These are phyloP conservation scores for Paramyrothecium roridum DNA, from an alignment of 2,329 filamentous ascomycete genomes.

Conservation along the genomic window DNA sequence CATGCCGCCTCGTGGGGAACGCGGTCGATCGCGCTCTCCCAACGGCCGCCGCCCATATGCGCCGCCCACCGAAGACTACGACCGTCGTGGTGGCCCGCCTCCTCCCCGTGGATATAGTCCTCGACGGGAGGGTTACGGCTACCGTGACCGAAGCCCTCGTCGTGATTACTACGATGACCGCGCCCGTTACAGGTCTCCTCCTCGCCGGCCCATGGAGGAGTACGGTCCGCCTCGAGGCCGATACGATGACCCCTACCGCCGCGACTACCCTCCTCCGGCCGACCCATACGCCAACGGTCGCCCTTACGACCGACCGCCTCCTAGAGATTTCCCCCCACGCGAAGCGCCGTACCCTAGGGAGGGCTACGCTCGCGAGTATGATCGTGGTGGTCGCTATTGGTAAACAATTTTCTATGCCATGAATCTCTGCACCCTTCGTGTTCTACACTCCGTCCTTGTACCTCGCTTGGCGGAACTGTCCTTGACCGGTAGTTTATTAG, in stretches of 20 bases:
- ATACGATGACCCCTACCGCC: conserved; percentile 75
- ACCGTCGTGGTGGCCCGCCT: conserved; percentile 68
- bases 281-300: conserved; percentile 60
- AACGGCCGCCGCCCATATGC: conserved; percentile 58
- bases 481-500: conserved; percentile 31
- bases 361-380: conserved; percentile 45
- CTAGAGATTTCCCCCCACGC: conserved; percentile 48
- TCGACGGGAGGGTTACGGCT: conserved; percentile 67
- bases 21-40: conserved; percentile 77
- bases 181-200: conserved; percentile 76
- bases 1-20: conserved; percentile 59
- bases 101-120: conserved; percentile 76
- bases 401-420: conserved; percentile 28
- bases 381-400: conserved; percentile 49
- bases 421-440: not conserved
- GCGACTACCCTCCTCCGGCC: conserved; percentile 63
- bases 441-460: conserved; percentile 2
- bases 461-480: conserved; percentile 24
- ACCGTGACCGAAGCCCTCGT: conserved; percentile 83
- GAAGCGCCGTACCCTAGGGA: conserved; percentile 36
- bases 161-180: conserved; percentile 87
- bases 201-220: conserved; percentile 74
- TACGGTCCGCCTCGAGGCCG: conserved; percentile 67
- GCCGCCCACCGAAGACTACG: conserved; percentile 73
- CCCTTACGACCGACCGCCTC: conserved; percentile 49